Evolutionary conservation across 345 rosid species (phyloP).

Genomic region (Crucihimalaya himalaica): DNA sequence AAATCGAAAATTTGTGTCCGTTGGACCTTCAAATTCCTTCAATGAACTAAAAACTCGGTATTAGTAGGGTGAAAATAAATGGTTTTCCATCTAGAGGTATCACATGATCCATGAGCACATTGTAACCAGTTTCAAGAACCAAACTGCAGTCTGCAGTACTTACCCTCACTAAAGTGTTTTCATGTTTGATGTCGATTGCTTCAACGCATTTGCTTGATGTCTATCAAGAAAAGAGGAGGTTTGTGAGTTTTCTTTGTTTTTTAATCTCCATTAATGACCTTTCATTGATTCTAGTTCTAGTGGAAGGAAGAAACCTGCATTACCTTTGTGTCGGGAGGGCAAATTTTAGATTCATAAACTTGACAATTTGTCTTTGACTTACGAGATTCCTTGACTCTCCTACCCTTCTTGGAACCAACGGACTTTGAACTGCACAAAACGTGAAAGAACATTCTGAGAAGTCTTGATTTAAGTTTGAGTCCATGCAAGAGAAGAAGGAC

Average conservation of each 20-base stretch:
- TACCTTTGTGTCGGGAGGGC: slow-evolving; percentile 24
- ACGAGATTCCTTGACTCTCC: slow-evolving; percentile 18
- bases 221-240: slow-evolving; percentile 8
- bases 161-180: slow-evolving; percentile 23
- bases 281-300: not conserved
- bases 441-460: slow-evolving; percentile 1
- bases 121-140: slow-evolving; percentile 6
- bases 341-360: slow-evolving; percentile 24
- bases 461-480: slow-evolving; percentile 4
- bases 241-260: not conserved
- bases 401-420: not conserved
- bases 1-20: slow-evolving; percentile 19
- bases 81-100: not conserved
- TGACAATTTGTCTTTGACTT: slow-evolving; percentile 6
- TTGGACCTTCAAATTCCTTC: slow-evolving; percentile 28
- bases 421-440: slow-evolving; percentile 20
- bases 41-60: slow-evolving; percentile 23
- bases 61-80: not conserved
- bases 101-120: not conserved
- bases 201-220: slow-evolving; percentile 13
- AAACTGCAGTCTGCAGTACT: slow-evolving; percentile 20
- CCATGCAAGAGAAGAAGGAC: slow-evolving; percentile 17
- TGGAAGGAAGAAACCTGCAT: slow-evolving; percentile 12
- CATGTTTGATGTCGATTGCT: slow-evolving; percentile 19
- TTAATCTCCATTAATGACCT: not conserved